Conservation (phyloP, 176 grass and related monocot genomes). For the Carex littledalei region DNA sequence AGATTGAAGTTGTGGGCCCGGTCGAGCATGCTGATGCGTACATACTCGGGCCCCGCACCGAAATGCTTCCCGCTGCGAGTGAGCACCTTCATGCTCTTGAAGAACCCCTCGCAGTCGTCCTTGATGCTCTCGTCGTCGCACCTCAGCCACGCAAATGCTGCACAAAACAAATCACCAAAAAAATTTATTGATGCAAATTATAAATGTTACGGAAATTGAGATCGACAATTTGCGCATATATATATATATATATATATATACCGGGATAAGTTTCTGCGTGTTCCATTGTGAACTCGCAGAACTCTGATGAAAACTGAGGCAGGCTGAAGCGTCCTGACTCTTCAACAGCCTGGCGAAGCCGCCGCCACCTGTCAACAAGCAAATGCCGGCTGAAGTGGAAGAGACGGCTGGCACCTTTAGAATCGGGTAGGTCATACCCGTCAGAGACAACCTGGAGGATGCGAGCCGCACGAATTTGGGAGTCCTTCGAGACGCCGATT, state of each 20-base stretch:
- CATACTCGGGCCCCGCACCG: not conserved
- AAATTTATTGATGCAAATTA: not conserved
- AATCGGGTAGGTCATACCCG: slow-evolving; percentile 34
- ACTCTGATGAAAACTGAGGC: slow-evolving; percentile 1
- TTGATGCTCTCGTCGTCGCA: slow-evolving; percentile 3
- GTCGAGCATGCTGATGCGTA: slow-evolving; percentile 27
- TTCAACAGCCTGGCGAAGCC: slow-evolving; percentile 13
- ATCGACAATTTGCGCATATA: not conserved
- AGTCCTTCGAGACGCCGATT: slow-evolving; percentile 90
- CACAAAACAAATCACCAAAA: not conserved
- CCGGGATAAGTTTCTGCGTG: slow-evolving; percentile 17
- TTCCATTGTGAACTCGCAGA: slow-evolving; percentile 19
- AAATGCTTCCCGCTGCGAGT: slow-evolving; percentile 22
- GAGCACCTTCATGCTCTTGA: slow-evolving; percentile 11
- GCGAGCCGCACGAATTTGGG: slow-evolving; percentile 73
- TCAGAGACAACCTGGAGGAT: slow-evolving; percentile 70
- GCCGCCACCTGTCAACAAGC: slow-evolving; percentile 13
- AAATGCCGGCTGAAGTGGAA: slow-evolving; percentile 17
- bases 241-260: not conserved
- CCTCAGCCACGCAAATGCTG: slow-evolving; percentile 28
- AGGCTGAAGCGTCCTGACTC: slow-evolving; percentile 2
- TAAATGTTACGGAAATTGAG: not conserved
- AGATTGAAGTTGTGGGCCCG: slow-evolving; percentile 17
- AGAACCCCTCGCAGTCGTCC: slow-evolving; percentile 14
- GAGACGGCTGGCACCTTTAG: not conserved